Evolutionary conservation across 768 basidiomycete genomes (phyloP).

Genomic region (Hypholoma sublateritium): DNA sequence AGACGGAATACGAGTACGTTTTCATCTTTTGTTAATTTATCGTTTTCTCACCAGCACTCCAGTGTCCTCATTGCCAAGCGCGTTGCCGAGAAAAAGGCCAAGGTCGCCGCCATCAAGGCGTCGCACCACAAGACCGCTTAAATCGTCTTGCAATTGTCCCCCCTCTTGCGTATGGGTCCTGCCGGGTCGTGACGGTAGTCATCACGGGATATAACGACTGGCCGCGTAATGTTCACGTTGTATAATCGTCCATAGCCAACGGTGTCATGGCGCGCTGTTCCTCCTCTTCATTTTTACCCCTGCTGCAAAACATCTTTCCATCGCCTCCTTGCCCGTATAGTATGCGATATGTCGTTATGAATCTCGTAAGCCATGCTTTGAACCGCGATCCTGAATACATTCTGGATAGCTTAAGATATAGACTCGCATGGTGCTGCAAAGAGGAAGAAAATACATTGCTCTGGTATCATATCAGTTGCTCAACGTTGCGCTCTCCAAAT

Average conservation of each 20-base stretch:
- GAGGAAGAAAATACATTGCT: too few relatives aligned
- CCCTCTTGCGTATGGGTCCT: constrained; percentile 6
- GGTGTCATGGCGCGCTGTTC: constrained; percentile 7
- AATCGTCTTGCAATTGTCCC: constrained; percentile 4
- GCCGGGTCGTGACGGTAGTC: constrained; percentile 5
- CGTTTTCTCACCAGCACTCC: neutral
- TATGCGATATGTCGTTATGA: constrained; percentile 18
- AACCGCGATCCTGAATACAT: constrained; percentile 1
- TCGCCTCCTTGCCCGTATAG: constrained; percentile 4
- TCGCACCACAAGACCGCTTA: constrained; percentile 51
- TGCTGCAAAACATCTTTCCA: constrained; percentile 7
- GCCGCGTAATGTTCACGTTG: constrained; percentile 10
- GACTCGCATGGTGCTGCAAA: neutral
- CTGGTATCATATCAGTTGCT: too few relatives aligned
- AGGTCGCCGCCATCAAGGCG: constrained; percentile 85
- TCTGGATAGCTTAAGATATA: neutral
- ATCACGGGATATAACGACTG: constrained; percentile 11
- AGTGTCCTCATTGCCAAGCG: constrained; percentile 83
- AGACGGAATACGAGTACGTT: constrained; percentile 85
- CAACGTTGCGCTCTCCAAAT: neutral
- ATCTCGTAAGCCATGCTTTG: constrained; percentile 1
- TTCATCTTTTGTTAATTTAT: constrained; percentile 4
- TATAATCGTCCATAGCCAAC: constrained; percentile 8
- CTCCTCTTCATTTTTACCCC: constrained; percentile 8
- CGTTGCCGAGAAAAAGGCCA: constrained; percentile 90